Evolutionary conservation across 2,329 filamentous ascomycete genomes (phyloP).

Genomic region (Colletotrichum coccodes): DNA sequence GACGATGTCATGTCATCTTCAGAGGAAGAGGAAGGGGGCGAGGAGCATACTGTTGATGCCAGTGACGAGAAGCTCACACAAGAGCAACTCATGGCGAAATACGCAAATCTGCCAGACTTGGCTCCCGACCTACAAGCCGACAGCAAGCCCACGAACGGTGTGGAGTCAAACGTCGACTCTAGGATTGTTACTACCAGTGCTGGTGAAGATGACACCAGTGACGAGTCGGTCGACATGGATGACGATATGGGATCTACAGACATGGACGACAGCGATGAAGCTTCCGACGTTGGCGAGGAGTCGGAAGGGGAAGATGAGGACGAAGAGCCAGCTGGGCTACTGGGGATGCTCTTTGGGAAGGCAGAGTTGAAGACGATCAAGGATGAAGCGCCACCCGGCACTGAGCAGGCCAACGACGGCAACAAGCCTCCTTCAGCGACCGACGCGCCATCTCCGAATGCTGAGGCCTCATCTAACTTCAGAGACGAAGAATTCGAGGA

Average conservation of each 20-base stretch:
- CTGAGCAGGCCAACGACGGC: conserved; percentile 39
- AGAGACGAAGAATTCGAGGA: conserved; percentile 41
- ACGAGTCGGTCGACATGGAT: conserved; percentile 76
- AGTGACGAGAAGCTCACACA: conserved; percentile 75
- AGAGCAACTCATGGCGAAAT: conserved; percentile 76
- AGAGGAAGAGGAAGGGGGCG: conserved; percentile 70
- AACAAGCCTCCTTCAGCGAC: not conserved
- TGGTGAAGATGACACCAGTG: conserved; percentile 62
- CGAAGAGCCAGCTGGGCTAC: conserved; percentile 56
- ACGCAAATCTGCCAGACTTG: conserved; percentile 69
- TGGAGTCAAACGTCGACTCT: conserved; percentile 15
- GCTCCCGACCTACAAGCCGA: conserved; percentile 40
- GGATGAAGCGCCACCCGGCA: conserved; percentile 41
- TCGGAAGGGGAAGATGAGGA: conserved; percentile 54
- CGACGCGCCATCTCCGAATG: not conserved
- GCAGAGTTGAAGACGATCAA: conserved; percentile 65
- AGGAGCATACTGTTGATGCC: conserved; percentile 51
- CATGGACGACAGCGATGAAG: conserved; percentile 54
- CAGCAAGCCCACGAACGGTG: conserved; percentile 30
- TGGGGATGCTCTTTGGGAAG: conserved; percentile 69
- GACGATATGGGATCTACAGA: conserved; percentile 72
- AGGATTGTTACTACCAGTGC: conserved; percentile 30
- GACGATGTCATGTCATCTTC: conserved; percentile 68
- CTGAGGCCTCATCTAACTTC: conserved; percentile 16
- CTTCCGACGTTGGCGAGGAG: conserved; percentile 52